Conservation (phyloP, 2,329 filamentous ascomycete genomes). For the Nannizzia gypsea region DNA sequence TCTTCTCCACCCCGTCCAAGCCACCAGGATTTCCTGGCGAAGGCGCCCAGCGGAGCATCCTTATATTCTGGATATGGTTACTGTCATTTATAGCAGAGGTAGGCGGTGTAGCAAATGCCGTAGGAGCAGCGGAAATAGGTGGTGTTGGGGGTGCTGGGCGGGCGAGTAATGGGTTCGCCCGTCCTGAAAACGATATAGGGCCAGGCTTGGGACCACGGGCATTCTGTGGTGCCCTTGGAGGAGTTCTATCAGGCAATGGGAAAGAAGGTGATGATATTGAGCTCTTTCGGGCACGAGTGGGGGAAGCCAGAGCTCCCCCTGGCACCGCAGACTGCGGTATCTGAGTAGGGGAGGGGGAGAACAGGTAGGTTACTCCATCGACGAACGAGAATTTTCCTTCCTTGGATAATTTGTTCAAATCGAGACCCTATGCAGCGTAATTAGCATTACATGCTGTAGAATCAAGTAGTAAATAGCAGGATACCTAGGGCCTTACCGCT, state of each 20-base stretch:
- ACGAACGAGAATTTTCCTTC: conserved; percentile 58
- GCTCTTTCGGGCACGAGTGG: neutral
- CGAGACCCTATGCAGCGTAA: conserved; percentile 47
- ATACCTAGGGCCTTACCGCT: conserved; percentile 40
- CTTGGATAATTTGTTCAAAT: conserved; percentile 50
- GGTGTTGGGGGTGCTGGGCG: neutral
- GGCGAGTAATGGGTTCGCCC: neutral
- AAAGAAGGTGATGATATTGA: neutral
- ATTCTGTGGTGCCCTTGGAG: neutral
- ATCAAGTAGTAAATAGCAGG: neutral
- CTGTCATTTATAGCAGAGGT: neutral
- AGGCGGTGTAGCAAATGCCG: conserved; percentile 1
- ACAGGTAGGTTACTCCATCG: conserved; percentile 58
- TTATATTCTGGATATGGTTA: neutral
- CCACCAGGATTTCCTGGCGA: neutral
- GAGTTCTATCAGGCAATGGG: conserved; percentile 4
- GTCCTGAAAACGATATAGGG: neutral
- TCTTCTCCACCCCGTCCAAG: conserved; percentile 26
- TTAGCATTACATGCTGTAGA: neutral
- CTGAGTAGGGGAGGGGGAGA: conserved; percentile 20
- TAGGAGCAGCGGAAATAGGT: neutral
- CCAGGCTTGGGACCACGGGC: neutral
- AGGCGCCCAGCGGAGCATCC: neutral
- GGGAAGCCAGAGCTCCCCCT: neutral
- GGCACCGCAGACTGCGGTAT: neutral